Percentiles rank a stretch among this genome's conserved stretches.
phyloP scores from a whole-genome alignment of 768 basidiomycete genomes.

The Podaxis pistillaris region DNA sequence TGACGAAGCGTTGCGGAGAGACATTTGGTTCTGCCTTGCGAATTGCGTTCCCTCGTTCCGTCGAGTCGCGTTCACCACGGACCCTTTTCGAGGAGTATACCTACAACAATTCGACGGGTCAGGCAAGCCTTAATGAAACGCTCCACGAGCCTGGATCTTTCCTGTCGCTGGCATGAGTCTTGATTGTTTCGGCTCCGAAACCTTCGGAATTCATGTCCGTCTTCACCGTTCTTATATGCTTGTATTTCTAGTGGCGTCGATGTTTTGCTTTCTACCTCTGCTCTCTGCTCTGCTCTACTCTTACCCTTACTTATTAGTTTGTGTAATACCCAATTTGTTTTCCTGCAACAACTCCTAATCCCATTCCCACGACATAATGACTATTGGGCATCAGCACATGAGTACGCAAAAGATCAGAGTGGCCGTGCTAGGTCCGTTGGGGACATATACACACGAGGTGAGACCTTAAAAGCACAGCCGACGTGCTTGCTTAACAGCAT shows the following conservation, averaged over 20 bases:
- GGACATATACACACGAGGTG: constrained; percentile 68
- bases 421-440: constrained; percentile 64
- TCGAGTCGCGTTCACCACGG: constrained; percentile 29
- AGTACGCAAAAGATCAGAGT: constrained; percentile 28
- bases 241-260: constrained; percentile 6
- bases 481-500: neutral
- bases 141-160: constrained; percentile 36
- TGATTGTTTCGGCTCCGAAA: constrained; percentile 11
- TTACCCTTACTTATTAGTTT: neutral
- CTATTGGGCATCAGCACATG: neutral
- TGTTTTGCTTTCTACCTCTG: constrained; percentile 1
- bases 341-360: neutral
- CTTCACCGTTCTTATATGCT: neutral
- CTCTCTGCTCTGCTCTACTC: neutral
- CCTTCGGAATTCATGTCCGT: constrained; percentile 8
- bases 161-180: constrained; percentile 27
- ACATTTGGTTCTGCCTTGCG: constrained; percentile 25
- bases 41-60: constrained; percentile 34
- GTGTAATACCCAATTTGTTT: constrained; percentile 2
- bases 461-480: constrained; percentile 5
- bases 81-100: constrained; percentile 30
- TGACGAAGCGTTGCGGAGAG: constrained; percentile 37
- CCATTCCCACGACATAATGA: constrained; percentile 12
- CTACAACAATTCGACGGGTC: constrained; percentile 20
- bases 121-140: constrained; percentile 30